phyloP scores from a whole-genome alignment of 2,329 filamentous ascomycete species.

The Fusarium longipes region DNA sequence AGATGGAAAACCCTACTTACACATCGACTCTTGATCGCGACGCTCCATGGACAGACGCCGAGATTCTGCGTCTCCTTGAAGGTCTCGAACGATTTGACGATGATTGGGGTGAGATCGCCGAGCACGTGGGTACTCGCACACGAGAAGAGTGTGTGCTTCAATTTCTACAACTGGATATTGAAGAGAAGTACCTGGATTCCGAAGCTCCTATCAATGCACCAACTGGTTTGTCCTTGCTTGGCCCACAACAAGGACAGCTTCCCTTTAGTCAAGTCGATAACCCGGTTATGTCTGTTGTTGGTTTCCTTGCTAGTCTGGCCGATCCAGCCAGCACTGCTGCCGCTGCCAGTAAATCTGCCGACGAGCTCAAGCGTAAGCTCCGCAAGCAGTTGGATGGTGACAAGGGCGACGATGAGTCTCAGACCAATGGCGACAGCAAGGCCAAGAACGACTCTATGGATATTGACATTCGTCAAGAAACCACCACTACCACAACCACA shows the following conservation, averaged over 20 bases:
- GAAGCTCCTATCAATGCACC: conserved; percentile 65
- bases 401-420: conserved; percentile 52
- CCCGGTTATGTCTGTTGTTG: conserved; percentile 94
- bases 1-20: conserved; percentile 89
- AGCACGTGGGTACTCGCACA: conserved; percentile 90
- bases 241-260: conserved; percentile 79
- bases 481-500: conserved; percentile 64
- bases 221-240: conserved; percentile 73
- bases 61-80: conserved; percentile 89
- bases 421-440: conserved; percentile 70
- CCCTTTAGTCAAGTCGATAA: conserved; percentile 95
- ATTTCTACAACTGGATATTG: conserved; percentile 95
- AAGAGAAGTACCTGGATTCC: conserved; percentile 94
- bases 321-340: conserved; percentile 92
- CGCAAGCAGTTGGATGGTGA: conserved; percentile 78
- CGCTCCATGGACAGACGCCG: conserved; percentile 89
- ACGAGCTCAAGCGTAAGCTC: conserved; percentile 84
- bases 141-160: conserved; percentile 97
- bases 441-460: conserved; percentile 73
- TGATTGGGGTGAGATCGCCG: conserved; percentile 93
- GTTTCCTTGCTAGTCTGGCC: conserved; percentile 90
- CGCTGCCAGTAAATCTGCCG: conserved; percentile 87
- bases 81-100: conserved; percentile 93
- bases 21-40: conserved; percentile 83
- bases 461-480: conserved; percentile 66